phyloP scores from a whole-genome alignment of 345 rosid genomes.

The Lumnitzera littorea region DNA sequence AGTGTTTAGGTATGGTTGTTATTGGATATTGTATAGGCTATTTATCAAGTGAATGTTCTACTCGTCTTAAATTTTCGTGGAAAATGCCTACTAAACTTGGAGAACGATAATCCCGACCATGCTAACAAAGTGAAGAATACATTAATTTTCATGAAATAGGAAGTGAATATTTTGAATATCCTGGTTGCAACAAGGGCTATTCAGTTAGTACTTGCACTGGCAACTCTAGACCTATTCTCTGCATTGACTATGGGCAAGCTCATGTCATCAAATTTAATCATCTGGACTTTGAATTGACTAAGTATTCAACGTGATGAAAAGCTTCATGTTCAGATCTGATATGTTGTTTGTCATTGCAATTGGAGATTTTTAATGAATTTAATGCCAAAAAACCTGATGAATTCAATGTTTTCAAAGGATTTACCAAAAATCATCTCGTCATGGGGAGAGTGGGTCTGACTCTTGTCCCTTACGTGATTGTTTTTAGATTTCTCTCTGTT shows the following conservation, averaged over 20 bases:
- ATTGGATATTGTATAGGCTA: conserved; percentile 40
- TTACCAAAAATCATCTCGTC: conserved; percentile 63
- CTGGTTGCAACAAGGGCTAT: too few species aligned
- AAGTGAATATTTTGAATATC: too few species aligned
- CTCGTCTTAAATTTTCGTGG: conserved; percentile 75
- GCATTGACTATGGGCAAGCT: too few species aligned
- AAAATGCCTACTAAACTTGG: conserved; percentile 42
- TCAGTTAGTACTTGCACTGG: too few species aligned
- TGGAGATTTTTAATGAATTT: conserved; percentile 84
- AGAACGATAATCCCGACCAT: conserved; percentile 17
- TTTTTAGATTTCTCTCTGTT: not conserved
- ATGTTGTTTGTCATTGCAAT: conserved; percentile 1
- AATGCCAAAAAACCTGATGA: conserved; percentile 95
- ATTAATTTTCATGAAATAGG: conserved; percentile 39
- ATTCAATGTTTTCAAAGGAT: conserved; percentile 61
- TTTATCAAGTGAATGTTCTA: conserved; percentile 72
- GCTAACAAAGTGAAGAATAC: conserved; percentile 69
- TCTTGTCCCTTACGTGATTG: conserved; percentile 63
- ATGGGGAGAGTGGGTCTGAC: conserved; percentile 70
- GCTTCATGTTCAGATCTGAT: not conserved
- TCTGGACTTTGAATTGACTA: too few species aligned
- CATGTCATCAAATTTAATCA: too few species aligned
- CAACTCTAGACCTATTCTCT: too few species aligned
- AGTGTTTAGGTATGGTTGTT: not conserved
- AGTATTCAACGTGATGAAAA: too few species aligned